These are phyloP conservation scores for Triadica sebifera DNA, from an alignment of 345 rosid genomes.

Conservation along the genomic window DNA sequence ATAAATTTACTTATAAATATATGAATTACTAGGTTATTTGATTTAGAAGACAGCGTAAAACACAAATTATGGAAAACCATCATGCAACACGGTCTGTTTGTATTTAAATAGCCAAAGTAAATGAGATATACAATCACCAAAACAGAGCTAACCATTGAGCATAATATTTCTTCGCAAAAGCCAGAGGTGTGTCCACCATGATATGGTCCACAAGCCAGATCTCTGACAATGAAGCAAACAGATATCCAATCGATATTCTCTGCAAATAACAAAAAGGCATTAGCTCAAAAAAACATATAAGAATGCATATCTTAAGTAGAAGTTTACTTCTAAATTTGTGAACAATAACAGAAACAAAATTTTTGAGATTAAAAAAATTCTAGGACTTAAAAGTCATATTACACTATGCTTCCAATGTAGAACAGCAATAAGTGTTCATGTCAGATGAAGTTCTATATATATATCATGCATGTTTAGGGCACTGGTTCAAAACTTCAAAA, in stretches of 20 bases:
- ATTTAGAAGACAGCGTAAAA: neutral
- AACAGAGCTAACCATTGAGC: conserved; percentile 51
- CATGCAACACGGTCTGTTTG: neutral
- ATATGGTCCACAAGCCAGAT: conserved; percentile 50
- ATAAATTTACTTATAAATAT: neutral
- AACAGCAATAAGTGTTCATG: neutral
- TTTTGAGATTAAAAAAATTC: neutral
- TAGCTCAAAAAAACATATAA: neutral
- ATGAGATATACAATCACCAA: neutral
- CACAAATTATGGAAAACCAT: neutral
- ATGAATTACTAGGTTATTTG: neutral
- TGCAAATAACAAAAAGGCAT: conserved; percentile 24
- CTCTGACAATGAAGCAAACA: conserved; percentile 53
- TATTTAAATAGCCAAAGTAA: neutral
- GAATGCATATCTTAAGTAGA: conserved; percentile 1
- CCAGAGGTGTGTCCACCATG: conserved; percentile 36
- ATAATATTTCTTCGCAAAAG: conserved; percentile 46
- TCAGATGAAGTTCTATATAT: neutral
- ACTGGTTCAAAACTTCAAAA: neutral
- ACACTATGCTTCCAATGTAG: neutral
- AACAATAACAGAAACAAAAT: neutral
- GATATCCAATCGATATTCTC: conserved; percentile 67
- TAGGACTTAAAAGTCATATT: neutral
- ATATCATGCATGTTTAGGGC: neutral
- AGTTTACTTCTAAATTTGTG: conserved; percentile 3